Base-by-base conservation (phyloP, 2,329 filamentous ascomycete genomes). In the Eutypa lata region DNA sequence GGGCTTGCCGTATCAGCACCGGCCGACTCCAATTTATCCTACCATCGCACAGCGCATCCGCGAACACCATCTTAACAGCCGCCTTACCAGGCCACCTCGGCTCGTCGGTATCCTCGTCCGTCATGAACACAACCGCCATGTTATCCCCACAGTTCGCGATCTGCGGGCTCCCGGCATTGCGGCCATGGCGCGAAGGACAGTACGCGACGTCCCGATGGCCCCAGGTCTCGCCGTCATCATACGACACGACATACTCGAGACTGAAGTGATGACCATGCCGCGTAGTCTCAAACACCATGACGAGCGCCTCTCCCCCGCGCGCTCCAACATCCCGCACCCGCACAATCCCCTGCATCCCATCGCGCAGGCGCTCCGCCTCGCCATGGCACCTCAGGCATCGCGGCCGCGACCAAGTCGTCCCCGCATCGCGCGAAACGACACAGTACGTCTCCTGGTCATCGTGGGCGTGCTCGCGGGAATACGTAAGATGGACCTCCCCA, bases 391-490 rank as follows among this genome's bases (percentile, higher is more conserved):
- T 64, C 43, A 77, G 63, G 53, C 72, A 75, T 28, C 75, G 70
- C n/a, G 55, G 57, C 18, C 40, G 14, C n/a, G 68, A 66, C 76
- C 76, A 79, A 0, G 69, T 73, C 33, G 56, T 54, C 1, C 76
- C 76, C 6, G 67, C 68, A 47, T 79, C 74, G 8, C 58, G 61
- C 26, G 76, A 78, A 33, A 67, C 65, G 11, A 76, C 71, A n/a
- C 71, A 62, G 71, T 79, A 78, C 10, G 76, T 78, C 57, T 77
- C 74, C 63, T 79, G 76, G 55, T 79, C 72, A 53, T 75, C 67
- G 14, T 56, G 64, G 4, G 73, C 73, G 33, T 74, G 73, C 61
- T 79, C 76, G 52, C 74, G 69, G 22, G 75, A 77, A 57, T 72
- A 79, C 14, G 70, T 75, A 54, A 78, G 61, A 55, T 77, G 74